Conservation (phyloP, 768 basidiomycete species). For the Lentinula aciculospora region DNA sequence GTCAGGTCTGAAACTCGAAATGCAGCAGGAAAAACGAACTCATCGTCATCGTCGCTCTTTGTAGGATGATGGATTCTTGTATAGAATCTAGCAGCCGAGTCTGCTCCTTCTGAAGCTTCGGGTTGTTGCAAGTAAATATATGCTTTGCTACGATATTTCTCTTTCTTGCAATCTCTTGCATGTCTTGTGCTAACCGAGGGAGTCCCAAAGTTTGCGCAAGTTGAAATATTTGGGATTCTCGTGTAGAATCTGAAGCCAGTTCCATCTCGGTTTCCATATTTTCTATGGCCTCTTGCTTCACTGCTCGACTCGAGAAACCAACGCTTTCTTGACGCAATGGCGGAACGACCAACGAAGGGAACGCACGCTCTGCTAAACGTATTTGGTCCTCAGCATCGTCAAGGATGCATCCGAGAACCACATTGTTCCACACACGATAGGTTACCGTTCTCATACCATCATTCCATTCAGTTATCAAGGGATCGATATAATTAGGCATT, state of each 20-base stretch:
- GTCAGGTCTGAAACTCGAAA: not conserved
- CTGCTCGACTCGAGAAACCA: not conserved
- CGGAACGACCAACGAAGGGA: not conserved
- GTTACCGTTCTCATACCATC: slow-evolving; percentile 23
- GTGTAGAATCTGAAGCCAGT: not conserved
- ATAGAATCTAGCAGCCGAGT: slow-evolving; percentile 19
- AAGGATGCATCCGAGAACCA: not conserved
- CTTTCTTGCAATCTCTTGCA: slow-evolving; percentile 8
- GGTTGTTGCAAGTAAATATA: slow-evolving; percentile 25
- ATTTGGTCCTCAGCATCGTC: not conserved
- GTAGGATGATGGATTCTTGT: slow-evolving; percentile 13
- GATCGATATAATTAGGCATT: slow-evolving; percentile 2
- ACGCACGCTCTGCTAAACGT: not conserved
- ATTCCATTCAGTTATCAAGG: slow-evolving; percentile 17
- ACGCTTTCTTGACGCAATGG: not conserved
- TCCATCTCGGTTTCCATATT: not conserved
- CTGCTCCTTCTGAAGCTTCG: slow-evolving; percentile 21
- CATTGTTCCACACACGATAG: slow-evolving; percentile 15
- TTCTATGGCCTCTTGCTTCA: not conserved
- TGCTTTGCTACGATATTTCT: slow-evolving; percentile 16
- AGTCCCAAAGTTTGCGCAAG: not conserved
- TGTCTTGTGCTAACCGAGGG: not conserved
- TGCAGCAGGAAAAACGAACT: not conserved
- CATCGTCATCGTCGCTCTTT: not conserved
- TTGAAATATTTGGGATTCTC: not conserved